Evolutionary conservation across 2,329 filamentous ascomycete species (phyloP).

Genomic region (Neopestalotiopsis sp.): DNA sequence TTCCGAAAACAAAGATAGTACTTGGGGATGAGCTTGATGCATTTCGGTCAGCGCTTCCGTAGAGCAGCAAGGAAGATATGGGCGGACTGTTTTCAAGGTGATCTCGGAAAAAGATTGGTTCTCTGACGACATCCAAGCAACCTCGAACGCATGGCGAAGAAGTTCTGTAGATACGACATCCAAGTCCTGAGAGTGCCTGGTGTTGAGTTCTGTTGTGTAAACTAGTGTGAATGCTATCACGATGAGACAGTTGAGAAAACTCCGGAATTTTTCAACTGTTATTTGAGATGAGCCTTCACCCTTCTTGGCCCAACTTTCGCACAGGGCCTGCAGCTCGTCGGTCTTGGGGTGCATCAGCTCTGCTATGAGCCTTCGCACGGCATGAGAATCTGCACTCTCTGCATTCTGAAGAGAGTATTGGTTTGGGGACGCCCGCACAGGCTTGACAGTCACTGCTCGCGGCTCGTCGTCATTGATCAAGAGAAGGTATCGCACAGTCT

Average conservation of each 20-base stretch:
- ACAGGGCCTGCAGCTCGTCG: slow-evolving; percentile 53
- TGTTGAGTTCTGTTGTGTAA: slow-evolving; percentile 52
- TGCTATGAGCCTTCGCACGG: slow-evolving; percentile 56
- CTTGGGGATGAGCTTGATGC: slow-evolving; percentile 42
- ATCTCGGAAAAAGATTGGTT: slow-evolving; percentile 51
- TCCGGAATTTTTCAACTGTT: slow-evolving; percentile 58
- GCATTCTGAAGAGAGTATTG: slow-evolving; percentile 28
- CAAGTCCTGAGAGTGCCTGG: slow-evolving; percentile 54
- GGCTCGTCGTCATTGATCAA: slow-evolving; percentile 47
- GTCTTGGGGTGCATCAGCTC: slow-evolving; percentile 61
- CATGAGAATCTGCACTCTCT: slow-evolving; percentile 45
- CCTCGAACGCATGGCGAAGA: slow-evolving; percentile 45
- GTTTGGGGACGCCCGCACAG: neutral
- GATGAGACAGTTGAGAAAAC: slow-evolving; percentile 55
- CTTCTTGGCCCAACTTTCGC: slow-evolving; percentile 52
- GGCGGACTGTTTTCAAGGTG: slow-evolving; percentile 50
- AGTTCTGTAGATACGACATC: slow-evolving; percentile 49
- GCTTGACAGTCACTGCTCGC: slow-evolving; percentile 8
- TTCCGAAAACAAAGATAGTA: slow-evolving; percentile 50
- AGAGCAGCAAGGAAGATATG: slow-evolving; percentile 52
- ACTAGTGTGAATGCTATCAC: slow-evolving; percentile 52
- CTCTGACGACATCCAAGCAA: slow-evolving; percentile 50
- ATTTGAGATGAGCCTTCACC: slow-evolving; percentile 54
- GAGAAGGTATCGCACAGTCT: slow-evolving; percentile 60
- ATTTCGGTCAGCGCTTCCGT: slow-evolving; percentile 44